Evolutionary conservation across 164 flowering plant genomes (phyloP), one percentile per base, ranked within the genome.

Genomic region (Vitis rotundifolia): DNA sequence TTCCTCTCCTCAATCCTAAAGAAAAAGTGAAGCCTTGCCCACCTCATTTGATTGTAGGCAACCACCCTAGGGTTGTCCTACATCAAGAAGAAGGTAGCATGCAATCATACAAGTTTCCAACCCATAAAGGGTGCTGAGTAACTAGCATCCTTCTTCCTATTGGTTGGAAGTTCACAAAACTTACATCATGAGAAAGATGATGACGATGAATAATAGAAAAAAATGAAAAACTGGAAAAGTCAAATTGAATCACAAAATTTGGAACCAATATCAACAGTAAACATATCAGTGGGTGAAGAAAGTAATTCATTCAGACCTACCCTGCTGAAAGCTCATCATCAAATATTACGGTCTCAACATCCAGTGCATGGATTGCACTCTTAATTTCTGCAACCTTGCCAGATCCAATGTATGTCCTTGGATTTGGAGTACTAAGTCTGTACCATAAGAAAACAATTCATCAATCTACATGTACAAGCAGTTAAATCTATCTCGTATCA

Each of bases 301-400:
- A 65, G 2, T 22, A 65, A 44, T 22, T n/a, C 13, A 6, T 67
- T 49, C n/a, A 78, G 8, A 49, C 73, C 63, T 75, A 94, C 99
- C 99, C 97, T 58, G 99, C 84, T 75, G 99, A 94, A 69, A 94
- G 91, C 79, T 94, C 97, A 77, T 94, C 97, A 76, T 94, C 99
- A 78, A 95, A 95, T 75, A 95, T 91, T 15, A 95, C 94, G 67
- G 97, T 95, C 81, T 92, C 98, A 58, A 88, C 94, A 69, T 72
- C 97, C 57, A 91, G 68, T 53, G 91, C 96, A 78, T 81, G 84
- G 73, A 95, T 83, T 62, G 97, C 96, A 81, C 68, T 85, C 78
- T 91, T 91, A 58, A 95, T 87, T 82, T 95, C 99, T 55, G 94
- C 79, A 80, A 91, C 94, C 83, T 95, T 95, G 59, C 99, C 99